Percentiles rank a stretch among this genome's conserved stretches.
phyloP scores from a whole-genome alignment of 345 rosid genomes.

The Melastoma malabathricum region DNA sequence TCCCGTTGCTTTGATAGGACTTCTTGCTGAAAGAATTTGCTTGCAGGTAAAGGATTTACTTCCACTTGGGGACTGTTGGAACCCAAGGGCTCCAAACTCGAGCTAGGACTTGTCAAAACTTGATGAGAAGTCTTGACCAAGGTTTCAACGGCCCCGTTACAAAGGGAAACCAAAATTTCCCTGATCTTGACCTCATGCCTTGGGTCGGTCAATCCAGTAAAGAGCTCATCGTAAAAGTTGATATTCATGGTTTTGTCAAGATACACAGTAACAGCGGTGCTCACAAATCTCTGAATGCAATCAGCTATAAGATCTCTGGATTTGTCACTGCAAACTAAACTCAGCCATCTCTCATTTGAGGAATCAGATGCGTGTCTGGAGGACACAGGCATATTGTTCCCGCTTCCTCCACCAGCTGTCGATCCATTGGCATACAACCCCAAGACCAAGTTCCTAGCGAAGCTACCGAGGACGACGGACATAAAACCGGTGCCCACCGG shows the following conservation, averaged over 20 bases:
- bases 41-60: slow-evolving; percentile 6
- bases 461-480: slow-evolving; percentile 77
- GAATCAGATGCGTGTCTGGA: slow-evolving; percentile 10
- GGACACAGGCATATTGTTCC: slow-evolving; percentile 3
- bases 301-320: slow-evolving; percentile 61
- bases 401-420: slow-evolving; percentile 9
- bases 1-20: slow-evolving; percentile 10
- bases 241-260: slow-evolving; percentile 83
- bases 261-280: slow-evolving; percentile 63
- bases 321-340: slow-evolving; percentile 34
- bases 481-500: slow-evolving; percentile 66
- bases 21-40: slow-evolving; percentile 13
- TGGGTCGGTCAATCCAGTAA: slow-evolving; percentile 79
- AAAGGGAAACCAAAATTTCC: slow-evolving; percentile 62
- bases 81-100: slow-evolving; percentile 11
- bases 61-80: slow-evolving; percentile 19
- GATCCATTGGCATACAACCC: slow-evolving; percentile 46
- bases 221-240: slow-evolving; percentile 69
- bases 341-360: slow-evolving; percentile 41
- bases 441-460: slow-evolving; percentile 79
- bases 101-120: slow-evolving; percentile 38
- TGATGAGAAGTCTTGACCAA: slow-evolving; percentile 69
- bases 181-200: slow-evolving; percentile 49
- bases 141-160: slow-evolving; percentile 69
- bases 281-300: slow-evolving; percentile 72